phyloP scores from a whole-genome alignment of 805 yeast genomes.

The Pichia rugopelliculosa region DNA sequence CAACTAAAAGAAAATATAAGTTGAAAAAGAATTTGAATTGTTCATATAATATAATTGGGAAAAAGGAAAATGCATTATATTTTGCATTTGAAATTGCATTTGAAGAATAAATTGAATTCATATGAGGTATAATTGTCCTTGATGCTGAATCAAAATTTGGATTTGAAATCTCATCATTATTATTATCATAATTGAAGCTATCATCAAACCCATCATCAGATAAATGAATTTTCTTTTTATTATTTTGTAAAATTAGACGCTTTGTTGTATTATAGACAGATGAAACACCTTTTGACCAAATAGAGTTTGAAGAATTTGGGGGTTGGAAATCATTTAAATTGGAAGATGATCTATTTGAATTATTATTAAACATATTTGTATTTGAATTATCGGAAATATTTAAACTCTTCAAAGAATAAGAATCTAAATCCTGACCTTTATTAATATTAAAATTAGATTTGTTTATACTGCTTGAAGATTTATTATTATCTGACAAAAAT shows the following conservation, averaged over 20 bases:
- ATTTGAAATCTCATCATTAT: constrained; percentile 2
- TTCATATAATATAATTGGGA: constrained; percentile 85
- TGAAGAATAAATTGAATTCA: constrained; percentile 37
- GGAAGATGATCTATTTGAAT: neutral
- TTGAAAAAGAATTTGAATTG: constrained; percentile 97
- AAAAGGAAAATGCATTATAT: constrained; percentile 78
- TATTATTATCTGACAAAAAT: neutral
- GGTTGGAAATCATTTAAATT: neutral
- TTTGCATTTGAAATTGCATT: constrained; percentile 92
- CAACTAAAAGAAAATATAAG: constrained; percentile 84
- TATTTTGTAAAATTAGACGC: constrained; percentile 18
- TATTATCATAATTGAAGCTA: constrained; percentile 10
- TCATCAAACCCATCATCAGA: constrained; percentile 15
- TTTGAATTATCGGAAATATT: neutral
- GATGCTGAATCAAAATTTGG: constrained; percentile 2
- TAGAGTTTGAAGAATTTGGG: constrained; percentile 15
- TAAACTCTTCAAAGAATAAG: constrained; percentile 25
- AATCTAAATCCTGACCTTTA: constrained; percentile 26
- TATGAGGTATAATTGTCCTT: constrained; percentile 35
- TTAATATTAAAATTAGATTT: neutral
- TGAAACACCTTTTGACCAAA: constrained; percentile 28
- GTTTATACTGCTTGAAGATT: neutral
- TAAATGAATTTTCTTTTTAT: constrained; percentile 22
- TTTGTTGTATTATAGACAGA: constrained; percentile 22
- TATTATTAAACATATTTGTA: constrained; percentile 4